Base-by-base conservation (phyloP, 768 basidiomycete species). In the Boletales sp. region DNA sequence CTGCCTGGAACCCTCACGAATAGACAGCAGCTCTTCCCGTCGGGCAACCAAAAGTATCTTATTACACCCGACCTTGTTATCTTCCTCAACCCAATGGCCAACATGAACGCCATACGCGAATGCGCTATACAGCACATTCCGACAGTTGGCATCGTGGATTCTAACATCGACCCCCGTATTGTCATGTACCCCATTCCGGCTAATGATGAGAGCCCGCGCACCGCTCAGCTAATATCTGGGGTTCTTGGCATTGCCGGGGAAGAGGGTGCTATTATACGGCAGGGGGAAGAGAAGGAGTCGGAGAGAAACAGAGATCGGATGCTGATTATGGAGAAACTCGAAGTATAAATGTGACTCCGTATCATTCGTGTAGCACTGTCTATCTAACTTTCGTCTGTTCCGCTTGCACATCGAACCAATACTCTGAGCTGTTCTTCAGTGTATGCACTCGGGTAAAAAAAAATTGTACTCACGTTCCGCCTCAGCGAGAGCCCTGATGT, bases 111-210 rank as follows among this genome's bases (percentile, higher is more conserved):
- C 14, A 88, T 98, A 60, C 83, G 87, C 47, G 97, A 99, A 72
- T 94, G 92, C 60, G 91, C 92, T 14, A 76, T 84, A 48, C 80
- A 86, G 53, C 87, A 94, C 62, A 81, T 98, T 48, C 97, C 97
- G 0, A 98, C 97, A 1, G 84, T 98, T 52, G 97, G 87, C 31
- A 84, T 98, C 52, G 82, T 94, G 47, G 97, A 99, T 69, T 91
- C 94, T 18, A 93, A 99, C 65, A 88, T 84, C 38, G 97, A 99
- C 71, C 97, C 97, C 6, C 84, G 97, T 21, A 77, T 93, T 35
- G 94, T 99, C 54, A 97, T 97, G 80, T 98, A 97, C 68, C 88
- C 97, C 38, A 97, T 99, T 62, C 94, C 94, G 0, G 94, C 91
- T n/a, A 99, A 98, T 68, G 92, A 95, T 71, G 97, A 99, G 71